A percentile compares a stretch with the other conserved stretches of the same genome.
Evolutionary conservation across 768 basidiomycete species (phyloP).

Genomic region (Leccinum subgranulosum): DNA sequence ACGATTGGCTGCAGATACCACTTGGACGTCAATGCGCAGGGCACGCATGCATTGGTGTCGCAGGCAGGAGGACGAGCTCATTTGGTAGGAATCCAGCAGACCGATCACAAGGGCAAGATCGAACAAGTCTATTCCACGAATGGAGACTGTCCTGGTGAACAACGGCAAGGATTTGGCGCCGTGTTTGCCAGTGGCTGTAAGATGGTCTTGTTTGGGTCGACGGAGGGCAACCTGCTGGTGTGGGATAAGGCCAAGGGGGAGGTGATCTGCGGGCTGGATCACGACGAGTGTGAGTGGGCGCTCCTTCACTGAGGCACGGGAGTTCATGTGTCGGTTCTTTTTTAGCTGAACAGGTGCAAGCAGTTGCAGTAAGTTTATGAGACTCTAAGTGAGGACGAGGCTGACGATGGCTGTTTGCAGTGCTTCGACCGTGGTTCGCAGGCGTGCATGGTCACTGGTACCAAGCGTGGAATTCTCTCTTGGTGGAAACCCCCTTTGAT

Average conservation of each 20-base stretch:
- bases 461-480: conserved; percentile 48
- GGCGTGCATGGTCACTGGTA: conserved; percentile 51
- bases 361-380: conserved; percentile 32
- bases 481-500: conserved; percentile 49
- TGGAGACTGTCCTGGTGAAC: conserved; percentile 26
- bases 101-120: conserved; percentile 49
- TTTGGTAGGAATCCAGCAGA: conserved; percentile 48
- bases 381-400: conserved; percentile 11
- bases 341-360: conserved; percentile 32
- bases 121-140: conserved; percentile 53
- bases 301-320: neutral
- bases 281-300: conserved; percentile 48
- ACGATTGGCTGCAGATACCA: conserved; percentile 40
- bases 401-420: conserved; percentile 30
- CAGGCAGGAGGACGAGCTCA: conserved; percentile 48
- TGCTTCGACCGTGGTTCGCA: conserved; percentile 43
- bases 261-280: conserved; percentile 58
- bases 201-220: conserved; percentile 53
- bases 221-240: conserved; percentile 53
- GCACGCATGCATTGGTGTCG: conserved; percentile 51
- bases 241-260: conserved; percentile 58
- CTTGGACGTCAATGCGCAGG: conserved; percentile 49
- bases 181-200: conserved; percentile 52
- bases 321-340: conserved; percentile 8
- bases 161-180: conserved; percentile 42